A percentile compares a stretch with the other conserved stretches of the same genome.
phyloP scores from a whole-genome alignment of 2,329 filamentous ascomycete species.

The Stenocarpella maydis region DNA sequence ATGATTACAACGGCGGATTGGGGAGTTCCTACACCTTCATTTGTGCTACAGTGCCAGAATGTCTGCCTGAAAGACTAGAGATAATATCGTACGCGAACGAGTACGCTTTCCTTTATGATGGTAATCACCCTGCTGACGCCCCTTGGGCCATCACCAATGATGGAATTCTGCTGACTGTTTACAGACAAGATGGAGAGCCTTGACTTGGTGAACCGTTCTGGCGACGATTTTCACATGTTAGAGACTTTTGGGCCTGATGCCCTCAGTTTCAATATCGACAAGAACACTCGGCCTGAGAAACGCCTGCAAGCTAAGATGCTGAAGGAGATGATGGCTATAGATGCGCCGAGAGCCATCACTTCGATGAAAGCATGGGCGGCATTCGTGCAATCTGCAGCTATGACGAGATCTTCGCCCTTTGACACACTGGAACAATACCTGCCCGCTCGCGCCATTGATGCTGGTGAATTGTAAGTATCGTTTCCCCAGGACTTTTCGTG shows the following conservation, averaged over 20 bases:
- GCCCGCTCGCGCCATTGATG: conserved; percentile 40
- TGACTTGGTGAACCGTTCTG: neutral
- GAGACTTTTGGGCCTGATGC: too few species aligned
- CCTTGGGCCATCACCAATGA: too few species aligned
- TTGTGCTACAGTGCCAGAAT: conserved; percentile 46
- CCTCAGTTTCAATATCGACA: too few species aligned
- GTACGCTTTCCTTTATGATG: conserved; percentile 51
- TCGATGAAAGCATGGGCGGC: conserved; percentile 40
- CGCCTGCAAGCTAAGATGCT: conserved; percentile 35
- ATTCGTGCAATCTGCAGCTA: conserved; percentile 39
- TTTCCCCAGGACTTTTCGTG: too few species aligned
- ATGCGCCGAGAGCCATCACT: conserved; percentile 38
- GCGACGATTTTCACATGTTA: too few species aligned
- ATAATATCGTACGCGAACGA: conserved; percentile 50
- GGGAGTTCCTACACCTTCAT: conserved; percentile 44
- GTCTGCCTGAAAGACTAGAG: conserved; percentile 49
- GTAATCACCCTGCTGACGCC: too few species aligned
- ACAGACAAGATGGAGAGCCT: neutral
- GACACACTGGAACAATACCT: conserved; percentile 39
- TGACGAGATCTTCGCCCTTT: too few species aligned
- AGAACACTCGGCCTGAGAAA: too few species aligned
- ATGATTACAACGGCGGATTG: conserved; percentile 43
- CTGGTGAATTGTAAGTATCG: conserved; percentile 40
- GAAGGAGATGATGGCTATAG: conserved; percentile 38
- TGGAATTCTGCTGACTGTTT: too few species aligned